phyloP scores from a whole-genome alignment of 306 rosid species.

The Mucuna pruriens region DNA sequence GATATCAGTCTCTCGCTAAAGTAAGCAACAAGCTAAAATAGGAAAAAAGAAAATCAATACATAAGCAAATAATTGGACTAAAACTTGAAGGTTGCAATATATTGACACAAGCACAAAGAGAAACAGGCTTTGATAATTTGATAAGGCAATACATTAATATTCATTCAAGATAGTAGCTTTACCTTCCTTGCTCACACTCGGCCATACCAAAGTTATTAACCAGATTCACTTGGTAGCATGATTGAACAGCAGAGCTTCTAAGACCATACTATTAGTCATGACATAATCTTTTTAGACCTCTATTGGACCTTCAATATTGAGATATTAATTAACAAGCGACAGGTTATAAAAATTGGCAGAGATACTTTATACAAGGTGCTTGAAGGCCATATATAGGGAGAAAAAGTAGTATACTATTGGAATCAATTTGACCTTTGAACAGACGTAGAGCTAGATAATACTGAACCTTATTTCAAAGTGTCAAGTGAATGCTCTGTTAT shows the following conservation, averaged over 20 bases:
- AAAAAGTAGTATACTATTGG: not conserved
- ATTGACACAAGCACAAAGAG: constrained; percentile 12
- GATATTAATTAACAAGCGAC: not conserved
- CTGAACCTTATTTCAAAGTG: constrained; percentile 7
- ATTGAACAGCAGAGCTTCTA: constrained; percentile 15
- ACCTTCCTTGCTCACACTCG: constrained; percentile 5
- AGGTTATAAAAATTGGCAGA: not conserved
- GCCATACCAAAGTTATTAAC: not conserved
- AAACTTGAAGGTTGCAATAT: constrained; percentile 16
- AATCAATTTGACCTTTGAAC: not conserved
- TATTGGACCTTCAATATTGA: constrained; percentile 5
- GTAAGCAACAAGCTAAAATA: constrained; percentile 67
- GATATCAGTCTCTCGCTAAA: constrained; percentile 81
- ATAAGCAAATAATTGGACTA: constrained; percentile 38
- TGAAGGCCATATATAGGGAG: constrained; percentile 25
- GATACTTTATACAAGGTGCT: constrained; percentile 1
- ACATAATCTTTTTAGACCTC: constrained; percentile 6
- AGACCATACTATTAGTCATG: not conserved
- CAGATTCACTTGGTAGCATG: constrained; percentile 4
- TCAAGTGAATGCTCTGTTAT: not conserved
- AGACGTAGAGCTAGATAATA: not conserved
- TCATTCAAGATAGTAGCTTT: constrained; percentile 8
- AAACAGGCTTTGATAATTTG: not conserved
- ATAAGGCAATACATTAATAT: not conserved
- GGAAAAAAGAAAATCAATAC: constrained; percentile 26